Evolutionary conservation across 2,329 filamentous ascomycete genomes (phyloP), one percentile per base, ranked within the genome.

Genomic region (Talaromyces sp.): DNA sequence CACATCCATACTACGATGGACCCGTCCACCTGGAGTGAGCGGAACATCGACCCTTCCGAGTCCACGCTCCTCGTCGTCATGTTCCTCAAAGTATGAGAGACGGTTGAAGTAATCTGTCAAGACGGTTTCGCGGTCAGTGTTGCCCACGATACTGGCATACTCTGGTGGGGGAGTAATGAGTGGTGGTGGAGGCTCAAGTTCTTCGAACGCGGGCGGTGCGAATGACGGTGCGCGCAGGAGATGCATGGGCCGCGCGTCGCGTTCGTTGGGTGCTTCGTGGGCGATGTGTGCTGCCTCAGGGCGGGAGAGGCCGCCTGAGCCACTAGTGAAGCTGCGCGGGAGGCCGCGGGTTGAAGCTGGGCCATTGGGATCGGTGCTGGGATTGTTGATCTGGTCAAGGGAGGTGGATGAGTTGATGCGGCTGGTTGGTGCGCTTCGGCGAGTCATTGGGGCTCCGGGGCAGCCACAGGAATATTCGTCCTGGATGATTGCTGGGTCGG

Each of bases 81-180:
- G 82, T 49, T 92, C 89, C 64, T 91, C 90, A 68, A 92, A 76
- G 39, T 71, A 74, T 0, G 90, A 90, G 45, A 96, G 79, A 0
- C 93, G 87, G 0, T 89, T 83, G 74, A 97, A 97, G 76, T 97
- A 97, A 72, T 97, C 93, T 1, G 92, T 90, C 56, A 97, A 77
- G 0, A 86, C 86, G 13, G 76, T 89, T 78, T 80, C 93, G 77
- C 75, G 92, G 82, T 78, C 87, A 83, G 27, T 86, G 81, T 67
- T 86, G 17, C 89, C 90, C 1, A 95, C 87, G 43, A 96, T 90
- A 3, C 85, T 83, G 66, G 94, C 91, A 74, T 97, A 97, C 65
- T 90, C 87, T 0, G 93, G 93, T 8, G 93, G 93, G 1, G 93
- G 93, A 0, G 92, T 96, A 68, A 90, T 82, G 17, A 90, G 76